A percentile compares a stretch with the other conserved stretches of the same genome.
These are phyloP conservation scores for Camelina sativa DNA, from an alignment of 345 rosid genomes.

Conservation along the genomic window DNA sequence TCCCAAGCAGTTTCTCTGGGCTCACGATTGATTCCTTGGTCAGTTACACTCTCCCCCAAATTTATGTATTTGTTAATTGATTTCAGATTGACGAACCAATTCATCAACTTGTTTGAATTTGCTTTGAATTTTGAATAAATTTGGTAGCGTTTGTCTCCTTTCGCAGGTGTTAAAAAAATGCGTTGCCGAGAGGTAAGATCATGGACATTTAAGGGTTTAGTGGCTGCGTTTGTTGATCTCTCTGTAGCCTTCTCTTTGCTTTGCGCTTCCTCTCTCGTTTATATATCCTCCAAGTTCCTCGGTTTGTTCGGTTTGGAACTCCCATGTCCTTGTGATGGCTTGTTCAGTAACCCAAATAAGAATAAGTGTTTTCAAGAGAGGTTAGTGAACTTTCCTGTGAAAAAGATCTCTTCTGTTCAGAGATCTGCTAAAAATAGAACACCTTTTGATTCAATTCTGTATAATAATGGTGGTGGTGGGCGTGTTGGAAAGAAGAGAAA, in stretches of 20 bases:
- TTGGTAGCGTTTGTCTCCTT: not conserved
- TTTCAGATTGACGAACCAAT: not conserved
- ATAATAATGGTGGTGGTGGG: slow-evolving; percentile 14
- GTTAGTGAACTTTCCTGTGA: slow-evolving; percentile 46
- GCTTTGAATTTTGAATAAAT: not conserved
- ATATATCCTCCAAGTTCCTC: slow-evolving; percentile 55
- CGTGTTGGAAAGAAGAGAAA: slow-evolving; percentile 19
- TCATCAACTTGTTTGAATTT: not conserved
- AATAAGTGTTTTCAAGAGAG: slow-evolving; percentile 55
- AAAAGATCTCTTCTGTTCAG: slow-evolving; percentile 54
- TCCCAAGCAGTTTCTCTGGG: slow-evolving; percentile 3
- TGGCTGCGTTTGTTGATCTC: slow-evolving; percentile 70
- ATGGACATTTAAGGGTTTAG: slow-evolving; percentile 63
- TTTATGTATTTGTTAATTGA: not conserved
- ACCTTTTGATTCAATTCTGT: slow-evolving; percentile 57
- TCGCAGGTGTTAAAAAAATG: slow-evolving; percentile 43
- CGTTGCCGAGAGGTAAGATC: slow-evolving; percentile 48
- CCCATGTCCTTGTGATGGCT: slow-evolving; percentile 67
- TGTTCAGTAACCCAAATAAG: slow-evolving; percentile 47
- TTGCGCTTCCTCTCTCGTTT: slow-evolving; percentile 56
- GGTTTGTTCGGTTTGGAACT: slow-evolving; percentile 55
- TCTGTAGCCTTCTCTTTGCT: slow-evolving; percentile 53
- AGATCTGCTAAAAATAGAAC: slow-evolving; percentile 43
- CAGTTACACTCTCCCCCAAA: not conserved
- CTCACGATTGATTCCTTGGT: not conserved